These are phyloP conservation scores for Phytophthora quininea DNA, from an alignment of 352 stramenopile genomes.

Conservation along the genomic window DNA sequence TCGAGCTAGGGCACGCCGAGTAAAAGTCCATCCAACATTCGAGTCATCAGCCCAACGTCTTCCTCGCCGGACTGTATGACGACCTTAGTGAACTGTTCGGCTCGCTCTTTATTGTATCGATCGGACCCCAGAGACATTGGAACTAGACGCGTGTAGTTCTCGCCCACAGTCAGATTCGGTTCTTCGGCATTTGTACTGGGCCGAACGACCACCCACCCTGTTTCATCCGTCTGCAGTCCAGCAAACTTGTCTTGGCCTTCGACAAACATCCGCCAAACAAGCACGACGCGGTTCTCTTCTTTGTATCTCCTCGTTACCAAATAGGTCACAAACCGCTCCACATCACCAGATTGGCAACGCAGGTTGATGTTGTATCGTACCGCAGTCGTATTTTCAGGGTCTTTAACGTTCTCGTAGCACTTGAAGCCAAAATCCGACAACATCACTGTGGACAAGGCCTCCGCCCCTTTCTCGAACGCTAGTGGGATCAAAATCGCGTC, in stretches of 20 bases:
- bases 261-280: slow-evolving; percentile 51
- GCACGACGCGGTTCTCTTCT: slow-evolving; percentile 44
- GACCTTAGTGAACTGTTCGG: background rate
- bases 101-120: background rate
- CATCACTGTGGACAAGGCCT: slow-evolving; percentile 6
- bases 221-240: slow-evolving; percentile 22
- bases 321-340: slow-evolving; percentile 15
- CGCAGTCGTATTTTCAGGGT: slow-evolving; percentile 39
- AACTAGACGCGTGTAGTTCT: background rate
- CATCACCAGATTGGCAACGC: background rate
- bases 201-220: slow-evolving; percentile 13
- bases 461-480: slow-evolving; percentile 11
- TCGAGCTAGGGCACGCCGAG: background rate
- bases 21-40: slow-evolving; percentile 25
- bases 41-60: background rate
- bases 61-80: background rate
- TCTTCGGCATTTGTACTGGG: background rate
- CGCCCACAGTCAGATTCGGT: background rate
- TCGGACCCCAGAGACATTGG: too few species aligned
- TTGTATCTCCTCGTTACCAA: slow-evolving; percentile 48
- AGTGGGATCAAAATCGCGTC: slow-evolving; percentile 24
- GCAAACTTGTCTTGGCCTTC: slow-evolving; percentile 17
- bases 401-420: slow-evolving; percentile 13
- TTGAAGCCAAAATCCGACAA: background rate
- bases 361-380: slow-evolving; percentile 33